Percentiles rank a stretch among this genome's conserved stretches.
These are phyloP conservation scores for Epicoccum sorghinum DNA, from an alignment of 2,329 filamentous ascomycete genomes.

Conservation along the genomic window DNA sequence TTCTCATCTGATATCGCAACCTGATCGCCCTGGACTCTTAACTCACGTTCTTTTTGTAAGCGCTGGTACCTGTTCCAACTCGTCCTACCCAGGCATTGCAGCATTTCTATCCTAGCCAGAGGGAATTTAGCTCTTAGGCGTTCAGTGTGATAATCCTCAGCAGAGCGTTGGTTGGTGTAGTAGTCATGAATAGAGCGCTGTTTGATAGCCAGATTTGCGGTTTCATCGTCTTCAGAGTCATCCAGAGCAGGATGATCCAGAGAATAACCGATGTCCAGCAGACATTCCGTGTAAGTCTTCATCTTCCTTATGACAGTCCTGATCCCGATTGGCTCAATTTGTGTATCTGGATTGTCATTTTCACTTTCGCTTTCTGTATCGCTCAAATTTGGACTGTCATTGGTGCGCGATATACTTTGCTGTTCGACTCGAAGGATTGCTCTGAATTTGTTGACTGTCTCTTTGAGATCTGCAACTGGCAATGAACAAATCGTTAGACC, in stretches of 20 bases:
- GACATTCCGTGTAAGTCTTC: constrained; percentile 21
- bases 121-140: constrained; percentile 26
- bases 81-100: constrained; percentile 22
- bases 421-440: neutral
- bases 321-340: neutral
- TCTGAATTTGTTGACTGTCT: neutral
- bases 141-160: constrained; percentile 27
- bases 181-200: too few species aligned
- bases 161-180: too few species aligned
- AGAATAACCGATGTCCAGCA: constrained; percentile 23
- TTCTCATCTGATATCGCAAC: constrained; percentile 13
- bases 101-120: constrained; percentile 7
- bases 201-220: constrained; percentile 4
- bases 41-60: constrained; percentile 21
- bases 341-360: neutral
- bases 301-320: constrained; percentile 8
- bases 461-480: neutral
- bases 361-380: constrained; percentile 17
- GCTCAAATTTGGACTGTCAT: neutral
- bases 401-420: neutral
- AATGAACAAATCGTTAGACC: neutral
- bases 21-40: constrained; percentile 2
- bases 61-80: constrained; percentile 31
- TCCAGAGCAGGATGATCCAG: constrained; percentile 28
- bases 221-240: constrained; percentile 11